A percentile compares a stretch with the other conserved stretches of the same genome.
phyloP scores from a whole-genome alignment of 768 basidiomycete species.

The Lentinula detonsa region DNA sequence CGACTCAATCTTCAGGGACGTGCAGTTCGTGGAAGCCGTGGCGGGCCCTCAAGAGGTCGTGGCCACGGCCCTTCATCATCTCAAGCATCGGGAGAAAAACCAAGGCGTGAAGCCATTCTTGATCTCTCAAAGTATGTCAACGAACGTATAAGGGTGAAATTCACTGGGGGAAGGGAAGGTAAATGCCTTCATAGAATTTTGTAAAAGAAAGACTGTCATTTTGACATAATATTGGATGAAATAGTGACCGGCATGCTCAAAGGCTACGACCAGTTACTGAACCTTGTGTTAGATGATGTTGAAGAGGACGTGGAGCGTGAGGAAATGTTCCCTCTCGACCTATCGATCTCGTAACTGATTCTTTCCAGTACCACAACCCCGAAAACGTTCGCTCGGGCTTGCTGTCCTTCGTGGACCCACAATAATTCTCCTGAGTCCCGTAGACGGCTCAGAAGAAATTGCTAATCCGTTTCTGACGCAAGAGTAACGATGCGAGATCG shows the following conservation, averaged over 20 bases:
- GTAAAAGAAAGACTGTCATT: neutral
- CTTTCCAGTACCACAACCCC: slow-evolving; percentile 59
- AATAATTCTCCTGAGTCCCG: slow-evolving; percentile 88
- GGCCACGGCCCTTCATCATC: slow-evolving; percentile 38
- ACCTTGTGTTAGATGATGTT: slow-evolving; percentile 95
- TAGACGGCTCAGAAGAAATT: slow-evolving; percentile 93
- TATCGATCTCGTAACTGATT: slow-evolving; percentile 6
- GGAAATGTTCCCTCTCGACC: slow-evolving; percentile 14
- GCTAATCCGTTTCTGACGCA: slow-evolving; percentile 80
- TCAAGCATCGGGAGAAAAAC: slow-evolving; percentile 58
- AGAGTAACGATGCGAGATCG: slow-evolving; percentile 33
- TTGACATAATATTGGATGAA: neutral
- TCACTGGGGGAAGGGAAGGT: slow-evolving; percentile 98
- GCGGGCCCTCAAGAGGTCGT: neutral
- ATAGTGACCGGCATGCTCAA: slow-evolving; percentile 89
- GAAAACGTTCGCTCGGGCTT: slow-evolving; percentile 67
- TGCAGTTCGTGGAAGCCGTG: slow-evolving; percentile 37
- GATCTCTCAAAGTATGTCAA: slow-evolving; percentile 94
- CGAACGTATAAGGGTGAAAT: slow-evolving; percentile 90
- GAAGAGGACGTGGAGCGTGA: slow-evolving; percentile 74
- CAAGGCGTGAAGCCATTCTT: slow-evolving; percentile 90
- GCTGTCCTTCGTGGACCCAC: slow-evolving; percentile 92
- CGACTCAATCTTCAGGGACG: slow-evolving; percentile 49
- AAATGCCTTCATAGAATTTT: neutral
- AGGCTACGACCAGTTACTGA: slow-evolving; percentile 93